Conservation (phyloP, 2,329 filamentous ascomycete genomes). For the Didymella pomorum region DNA sequence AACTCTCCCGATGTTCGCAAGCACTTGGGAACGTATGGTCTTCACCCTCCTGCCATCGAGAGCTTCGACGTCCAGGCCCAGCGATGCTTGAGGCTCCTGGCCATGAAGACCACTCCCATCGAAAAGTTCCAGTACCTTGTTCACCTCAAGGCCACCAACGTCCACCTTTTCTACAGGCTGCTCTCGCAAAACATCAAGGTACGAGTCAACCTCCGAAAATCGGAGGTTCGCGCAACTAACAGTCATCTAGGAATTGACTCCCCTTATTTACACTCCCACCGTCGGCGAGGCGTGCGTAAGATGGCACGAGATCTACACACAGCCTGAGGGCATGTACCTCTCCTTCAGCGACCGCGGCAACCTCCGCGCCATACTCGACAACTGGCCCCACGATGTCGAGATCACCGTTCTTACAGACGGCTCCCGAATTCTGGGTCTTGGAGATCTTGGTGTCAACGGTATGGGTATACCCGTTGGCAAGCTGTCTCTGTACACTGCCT, state of each 20-base stretch:
- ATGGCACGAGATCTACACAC: conserved; percentile 95
- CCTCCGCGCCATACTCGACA: conserved; percentile 84
- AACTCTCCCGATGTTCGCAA: conserved; percentile 59
- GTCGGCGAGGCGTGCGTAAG: conserved; percentile 96
- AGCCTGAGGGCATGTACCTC: conserved; percentile 93
- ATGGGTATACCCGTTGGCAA: conserved; percentile 99
- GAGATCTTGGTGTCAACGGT: conserved; percentile 94
- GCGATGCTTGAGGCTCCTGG: conserved; percentile 74
- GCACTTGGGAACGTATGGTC: conserved; percentile 61
- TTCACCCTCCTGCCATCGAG: conserved; percentile 61
- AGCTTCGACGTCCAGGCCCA: conserved; percentile 59
- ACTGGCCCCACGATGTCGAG: conserved; percentile 94
- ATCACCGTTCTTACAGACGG: conserved; percentile 98
- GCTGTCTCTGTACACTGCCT: conserved; percentile 91
- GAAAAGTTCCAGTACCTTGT: conserved; percentile 88
- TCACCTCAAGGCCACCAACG: conserved; percentile 75
- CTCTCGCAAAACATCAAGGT: conserved; percentile 76
- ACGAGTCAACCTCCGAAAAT: conserved; percentile 1
- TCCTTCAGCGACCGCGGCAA: conserved; percentile 94
- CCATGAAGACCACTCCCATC: conserved; percentile 71
- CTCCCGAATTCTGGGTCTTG: conserved; percentile 89
- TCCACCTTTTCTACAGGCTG: conserved; percentile 82
- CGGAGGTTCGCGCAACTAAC: conserved; percentile 42
- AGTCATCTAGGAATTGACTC: conserved; percentile 72
- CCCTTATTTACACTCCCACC: conserved; percentile 85